Base-by-base conservation (phyloP, 352 stramenopile genomes). In the Peronospora belbahrii region DNA sequence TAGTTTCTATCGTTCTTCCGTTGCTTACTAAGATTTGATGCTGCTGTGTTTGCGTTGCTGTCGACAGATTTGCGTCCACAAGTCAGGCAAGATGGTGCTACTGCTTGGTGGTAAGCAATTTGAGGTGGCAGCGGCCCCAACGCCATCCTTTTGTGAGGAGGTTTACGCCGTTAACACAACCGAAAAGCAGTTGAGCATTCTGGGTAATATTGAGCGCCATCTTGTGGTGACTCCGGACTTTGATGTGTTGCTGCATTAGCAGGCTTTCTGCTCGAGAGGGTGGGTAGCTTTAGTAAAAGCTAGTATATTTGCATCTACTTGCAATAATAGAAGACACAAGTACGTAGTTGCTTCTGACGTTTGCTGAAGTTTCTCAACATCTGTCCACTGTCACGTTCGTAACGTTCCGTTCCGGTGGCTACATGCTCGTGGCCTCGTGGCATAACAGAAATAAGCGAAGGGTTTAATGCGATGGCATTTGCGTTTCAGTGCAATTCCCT, bases 31-130 rank as follows among this genome's bases (percentile, higher is more conserved):
- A 23, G 19, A 36, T 23, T 8, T 47, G n/a, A 35, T 5, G 13
- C 17, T 17, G 20, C 8, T 60, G 10, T 35, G 1, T 40, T 28
- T 2, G 17, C 19, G 4, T 19, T 42, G 27, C 10, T 32, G 6
- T 4, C 11, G 18, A 35, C 40, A 90, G 76, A 74, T 93, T 20
- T 83, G 76, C 24, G 83, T 93, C 48, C 79, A 84, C 52, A 83
- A 83, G 58, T 93, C 82, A 2, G 82, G 82, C 45, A 90, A 89
- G 65, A 83, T 81, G 18, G 75, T 93, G 59, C 56, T 93, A 1
- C 74, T 93, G 65, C 73, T 93, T 23, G 77, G 79, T 17, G 82
- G 89, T 69, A 93, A 91, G 63, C 75, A 82, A 36, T 93, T 93
- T 30, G 77, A 93, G 36, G 74, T 93, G 7, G 76, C 78, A 19